These are phyloP conservation scores for Skeletonema marinoi DNA, from an alignment of 108 stramenopile species.

Conservation along the genomic window DNA sequence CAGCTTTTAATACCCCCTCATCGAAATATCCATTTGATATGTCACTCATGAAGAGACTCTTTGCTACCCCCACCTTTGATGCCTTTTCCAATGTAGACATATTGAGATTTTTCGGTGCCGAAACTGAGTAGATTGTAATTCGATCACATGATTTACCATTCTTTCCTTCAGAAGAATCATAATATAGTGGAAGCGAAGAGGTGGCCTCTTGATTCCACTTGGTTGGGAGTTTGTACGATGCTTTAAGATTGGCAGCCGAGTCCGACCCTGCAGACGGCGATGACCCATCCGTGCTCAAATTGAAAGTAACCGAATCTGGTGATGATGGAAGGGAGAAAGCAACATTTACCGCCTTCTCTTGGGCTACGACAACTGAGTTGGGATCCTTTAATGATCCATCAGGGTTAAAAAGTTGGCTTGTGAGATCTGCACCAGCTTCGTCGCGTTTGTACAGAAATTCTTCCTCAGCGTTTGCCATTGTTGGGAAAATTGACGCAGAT, in stretches of 20 bases:
- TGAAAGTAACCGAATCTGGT: constrained; percentile 39
- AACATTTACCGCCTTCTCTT: constrained; percentile 52
- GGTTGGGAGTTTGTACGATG: constrained; percentile 65
- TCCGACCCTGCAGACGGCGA: constrained; percentile 20
- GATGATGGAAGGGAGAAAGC: constrained; percentile 44
- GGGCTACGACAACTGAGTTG: constrained; percentile 53
- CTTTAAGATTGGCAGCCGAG: constrained; percentile 18
- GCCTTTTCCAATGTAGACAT: constrained; percentile 63
- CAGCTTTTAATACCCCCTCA: constrained; percentile 61
- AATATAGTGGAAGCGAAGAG: constrained; percentile 49
- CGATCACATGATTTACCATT: constrained; percentile 72
- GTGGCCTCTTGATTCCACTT: constrained; percentile 69
- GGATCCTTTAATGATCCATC: constrained; percentile 72
- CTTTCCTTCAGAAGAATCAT: constrained; percentile 62
- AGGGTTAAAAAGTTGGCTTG: constrained; percentile 66
- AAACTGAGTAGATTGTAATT: constrained; percentile 64
- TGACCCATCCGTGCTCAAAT: constrained; percentile 40
- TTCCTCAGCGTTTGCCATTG: constrained; percentile 17
- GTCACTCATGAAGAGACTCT: constrained; percentile 58
- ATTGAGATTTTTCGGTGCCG: constrained; percentile 41
- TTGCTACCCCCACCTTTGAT: constrained; percentile 67
- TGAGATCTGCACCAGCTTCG: constrained; percentile 47
- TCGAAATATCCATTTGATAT: constrained; percentile 44
- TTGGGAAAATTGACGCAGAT: constrained; percentile 11
- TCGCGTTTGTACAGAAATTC: constrained; percentile 10